Base-by-base conservation (phyloP, 1,284 basidiomycete species). In the Schizopora paradoxa region DNA sequence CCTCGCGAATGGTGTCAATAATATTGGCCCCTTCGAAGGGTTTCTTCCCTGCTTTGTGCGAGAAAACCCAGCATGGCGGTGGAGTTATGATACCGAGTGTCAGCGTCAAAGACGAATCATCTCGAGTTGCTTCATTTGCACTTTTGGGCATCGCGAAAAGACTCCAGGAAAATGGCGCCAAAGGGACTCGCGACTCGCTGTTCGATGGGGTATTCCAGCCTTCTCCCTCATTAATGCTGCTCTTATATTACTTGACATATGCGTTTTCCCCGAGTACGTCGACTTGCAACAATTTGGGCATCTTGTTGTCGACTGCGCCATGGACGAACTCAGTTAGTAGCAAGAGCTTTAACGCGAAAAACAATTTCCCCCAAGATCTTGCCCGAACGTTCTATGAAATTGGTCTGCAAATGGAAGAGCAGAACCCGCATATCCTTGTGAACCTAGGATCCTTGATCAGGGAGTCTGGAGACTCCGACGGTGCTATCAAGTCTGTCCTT, bases 381-480 rank as follows among this genome's bases (percentile, higher is more conserved):
- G 79, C 79, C 0, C 63, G 70, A 41, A 57, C 68, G 25, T 82
- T 73, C 57, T 82, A 82, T 56, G 65, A 72, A 16, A 66, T 69
- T 29, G 79, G 79, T 6, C 61, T 82, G 32, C 62, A 67, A 50
- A 59, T 76, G n/a, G 76, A 82, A 48, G 64, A 70, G 6, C 62
- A 64, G 4, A 76, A 82, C 51, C 76, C 79, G 13, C 77, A 82
- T 56, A 60, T 82, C 5, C 68, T 79, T 51, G 79, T 77, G 5
- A 82, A 82, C 52, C 61, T 78, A 6, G 79, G 79, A 2, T 79
- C 76, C 8, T 66, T 81, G 3, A 59, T 79, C 43, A 82, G 80
- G 56, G 79, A 82, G 51, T 67, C 75, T 36, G 77, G 77, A 4
- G 66, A 73, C 16, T 63, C 71, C 2, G 65, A 64, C 0, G 66